Base-by-base conservation (phyloP, 1,284 basidiomycete species). In the Tranzscheliella williamsii region DNA sequence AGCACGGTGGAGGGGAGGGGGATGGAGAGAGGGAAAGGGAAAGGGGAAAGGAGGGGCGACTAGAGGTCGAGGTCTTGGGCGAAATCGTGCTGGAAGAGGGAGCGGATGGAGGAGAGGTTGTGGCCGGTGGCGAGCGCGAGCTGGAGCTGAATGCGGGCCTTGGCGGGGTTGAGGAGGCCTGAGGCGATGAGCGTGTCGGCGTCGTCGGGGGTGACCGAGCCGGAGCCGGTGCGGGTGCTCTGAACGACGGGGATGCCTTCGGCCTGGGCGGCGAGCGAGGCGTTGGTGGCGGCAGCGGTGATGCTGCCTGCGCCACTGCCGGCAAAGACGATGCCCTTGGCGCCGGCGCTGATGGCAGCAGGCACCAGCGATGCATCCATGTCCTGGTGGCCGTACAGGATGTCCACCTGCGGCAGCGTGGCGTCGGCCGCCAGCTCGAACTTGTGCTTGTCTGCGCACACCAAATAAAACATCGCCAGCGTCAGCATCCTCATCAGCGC, bases 271-370 rank as follows among this genome's bases (percentile, higher is more conserved):
- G 27, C 27, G 11, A 29, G 27, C 9, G n/a, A 9, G n/a, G 27
- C 27, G n/a, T 9, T 9, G n/a, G 27, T 29, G 27, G n/a, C 9
- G n/a, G 27, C 11, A 9, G 27, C n/a, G n/a, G 11, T 29, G 27
- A 29, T 29, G 11, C 11, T 11, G 9, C 65, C 73, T 4, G 65
- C 62, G 18, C 73, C 73, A 11, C 64, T 60, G 12, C 73, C 70
- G 13, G 70, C 72, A 27, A 70, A 56, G 16, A 76, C 55, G 31
- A 76, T 50, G 2, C 72, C 75, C 32, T 63, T 54, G 18, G 67
- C 71, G 5, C 71, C 73, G 16, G 52, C 38, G 0, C 52, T 54
- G 26, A 71, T 49, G 4, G 71, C 58, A 9, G 60, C 47, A 12
- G 54, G 46, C 38, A 78, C 40, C 21, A 62, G 42, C 17, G 37